phyloP scores from a whole-genome alignment of 2,329 filamentous ascomycete species.

The Fusarium aywerte region DNA sequence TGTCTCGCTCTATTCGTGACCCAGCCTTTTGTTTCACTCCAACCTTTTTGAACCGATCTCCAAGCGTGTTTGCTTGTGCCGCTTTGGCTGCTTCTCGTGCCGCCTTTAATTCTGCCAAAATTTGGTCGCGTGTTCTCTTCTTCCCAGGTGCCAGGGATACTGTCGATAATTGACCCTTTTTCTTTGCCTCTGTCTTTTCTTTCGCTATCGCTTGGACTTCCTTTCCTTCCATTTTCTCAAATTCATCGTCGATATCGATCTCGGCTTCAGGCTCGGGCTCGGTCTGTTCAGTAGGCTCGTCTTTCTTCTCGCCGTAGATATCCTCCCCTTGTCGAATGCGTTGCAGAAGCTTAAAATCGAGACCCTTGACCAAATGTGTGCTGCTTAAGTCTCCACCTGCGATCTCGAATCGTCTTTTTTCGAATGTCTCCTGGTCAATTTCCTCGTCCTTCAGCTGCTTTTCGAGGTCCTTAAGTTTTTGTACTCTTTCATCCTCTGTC shows the following conservation, averaged over 20 bases:
- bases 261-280: constrained; percentile 45
- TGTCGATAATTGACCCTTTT: constrained; percentile 70
- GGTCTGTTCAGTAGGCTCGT: constrained; percentile 46
- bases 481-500: constrained; percentile 65
- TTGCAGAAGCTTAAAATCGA: constrained; percentile 85
- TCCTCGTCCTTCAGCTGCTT: constrained; percentile 84
- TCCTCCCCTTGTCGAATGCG: constrained; percentile 76
- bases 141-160: constrained; percentile 63
- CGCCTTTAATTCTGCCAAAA: constrained; percentile 74
- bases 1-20: constrained; percentile 69
- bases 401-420: constrained; percentile 78
- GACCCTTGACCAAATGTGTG: constrained; percentile 90
- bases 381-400: constrained; percentile 82
- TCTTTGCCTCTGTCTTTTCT: constrained; percentile 60
- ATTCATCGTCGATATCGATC: constrained; percentile 70
- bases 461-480: constrained; percentile 80
- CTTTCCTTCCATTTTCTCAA: constrained; percentile 66
- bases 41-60: constrained; percentile 73
- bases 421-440: constrained; percentile 83
- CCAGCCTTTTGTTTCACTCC: constrained; percentile 64
- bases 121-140: constrained; percentile 73
- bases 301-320: constrained; percentile 59
- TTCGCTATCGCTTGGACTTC: constrained; percentile 65
- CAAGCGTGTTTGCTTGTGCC: constrained; percentile 62
- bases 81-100: constrained; percentile 69